Conservation (phyloP, 768 basidiomycete species). For the Podaxis sp. region DNA sequence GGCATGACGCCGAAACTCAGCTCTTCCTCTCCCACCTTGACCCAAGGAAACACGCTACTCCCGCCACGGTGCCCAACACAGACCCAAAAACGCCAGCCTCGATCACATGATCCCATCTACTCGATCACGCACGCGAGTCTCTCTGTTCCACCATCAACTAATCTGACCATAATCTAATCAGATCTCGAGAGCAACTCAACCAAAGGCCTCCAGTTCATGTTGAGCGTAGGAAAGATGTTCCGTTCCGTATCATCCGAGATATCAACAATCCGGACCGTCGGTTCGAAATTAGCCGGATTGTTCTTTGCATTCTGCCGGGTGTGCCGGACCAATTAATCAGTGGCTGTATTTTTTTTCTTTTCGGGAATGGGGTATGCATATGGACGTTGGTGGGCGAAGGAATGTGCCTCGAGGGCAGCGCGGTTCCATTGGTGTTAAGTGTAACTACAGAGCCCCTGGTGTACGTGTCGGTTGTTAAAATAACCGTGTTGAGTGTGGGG, state of each 20-base stretch:
- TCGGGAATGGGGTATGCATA: background rate
- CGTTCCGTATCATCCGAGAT: background rate
- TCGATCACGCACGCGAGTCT: background rate
- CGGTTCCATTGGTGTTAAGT: background rate
- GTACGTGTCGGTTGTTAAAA: background rate
- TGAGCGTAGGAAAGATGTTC: background rate
- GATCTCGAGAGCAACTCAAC: background rate
- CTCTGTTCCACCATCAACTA: background rate
- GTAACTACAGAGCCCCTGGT: background rate
- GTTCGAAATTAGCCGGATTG: background rate
- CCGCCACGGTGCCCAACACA: no score
- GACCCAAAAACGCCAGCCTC: background rate
- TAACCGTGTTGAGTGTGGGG: no score
- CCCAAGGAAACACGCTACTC: no score
- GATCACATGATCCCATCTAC: background rate
- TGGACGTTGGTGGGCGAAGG: background rate
- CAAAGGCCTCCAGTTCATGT: background rate
- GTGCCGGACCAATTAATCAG: background rate
- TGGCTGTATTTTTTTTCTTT: background rate
- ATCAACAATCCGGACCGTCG: background rate
- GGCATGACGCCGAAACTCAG: no score
- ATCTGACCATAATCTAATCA: background rate
- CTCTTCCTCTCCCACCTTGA: no score
- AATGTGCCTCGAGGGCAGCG: background rate
- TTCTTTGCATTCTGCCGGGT: background rate